A percentile compares a stretch with the other conserved stretches of the same genome.
Conservation (phyloP, 345 rosid species). For the Combretum micranthum region DNA sequence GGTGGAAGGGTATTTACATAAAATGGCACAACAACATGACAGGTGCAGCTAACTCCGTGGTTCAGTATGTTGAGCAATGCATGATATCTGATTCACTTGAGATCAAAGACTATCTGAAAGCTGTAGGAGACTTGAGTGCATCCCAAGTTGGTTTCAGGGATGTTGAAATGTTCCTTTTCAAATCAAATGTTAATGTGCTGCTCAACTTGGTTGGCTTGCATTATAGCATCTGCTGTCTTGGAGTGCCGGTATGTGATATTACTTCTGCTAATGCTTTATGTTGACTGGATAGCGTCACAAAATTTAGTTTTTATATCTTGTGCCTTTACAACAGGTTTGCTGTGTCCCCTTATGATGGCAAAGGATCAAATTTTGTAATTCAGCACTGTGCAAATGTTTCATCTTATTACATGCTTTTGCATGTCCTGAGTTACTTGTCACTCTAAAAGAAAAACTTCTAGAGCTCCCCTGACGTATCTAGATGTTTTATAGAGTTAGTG, state of each 20-base stretch:
- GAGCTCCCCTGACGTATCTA: no score
- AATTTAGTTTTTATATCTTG: no score
- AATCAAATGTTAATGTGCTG: conserved; percentile 28
- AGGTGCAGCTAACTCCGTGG: conserved; percentile 19
- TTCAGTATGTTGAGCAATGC: conserved; percentile 30
- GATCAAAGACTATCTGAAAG: conserved; percentile 30
- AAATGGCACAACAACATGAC: conserved; percentile 31
- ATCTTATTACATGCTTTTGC: no score
- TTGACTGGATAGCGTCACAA: no score
- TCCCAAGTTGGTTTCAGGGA: conserved; percentile 34
- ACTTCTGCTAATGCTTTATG: background rate
- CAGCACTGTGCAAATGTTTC: no score
- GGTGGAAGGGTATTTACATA: conserved; percentile 38
- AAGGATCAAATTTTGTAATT: no score
- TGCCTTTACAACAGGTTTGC: no score
- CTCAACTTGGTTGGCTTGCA: conserved; percentile 49
- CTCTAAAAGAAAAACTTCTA: no score
- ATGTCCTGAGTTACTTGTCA: no score
- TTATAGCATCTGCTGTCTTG: conserved; percentile 40
- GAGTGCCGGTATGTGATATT: conserved; percentile 35
- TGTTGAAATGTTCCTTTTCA: conserved; percentile 40
- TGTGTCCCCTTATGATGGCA: no score
- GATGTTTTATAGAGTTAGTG: no score
- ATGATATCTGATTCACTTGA: conserved; percentile 22
- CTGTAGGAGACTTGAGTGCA: conserved; percentile 24